Evolutionary conservation across 1,284 basidiomycete genomes (phyloP), one percentile per base, ranked within the genome.

Genomic region (Leccinum subspadiceum): DNA sequence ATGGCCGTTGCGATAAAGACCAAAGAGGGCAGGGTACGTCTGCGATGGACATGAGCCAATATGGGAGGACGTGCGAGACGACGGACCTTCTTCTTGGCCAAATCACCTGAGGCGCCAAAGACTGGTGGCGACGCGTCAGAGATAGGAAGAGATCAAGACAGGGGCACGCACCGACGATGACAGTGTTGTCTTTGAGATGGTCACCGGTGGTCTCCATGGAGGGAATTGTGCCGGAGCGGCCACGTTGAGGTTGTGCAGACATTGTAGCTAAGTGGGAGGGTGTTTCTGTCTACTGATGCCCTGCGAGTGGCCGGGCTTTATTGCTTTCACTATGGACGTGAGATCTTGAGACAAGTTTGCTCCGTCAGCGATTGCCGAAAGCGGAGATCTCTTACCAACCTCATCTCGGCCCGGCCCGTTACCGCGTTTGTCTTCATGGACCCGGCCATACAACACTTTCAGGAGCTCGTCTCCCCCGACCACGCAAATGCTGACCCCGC

Each of bases 31-130:
- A 15, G 95, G 95, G 76, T 95, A 92, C 9, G 96, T 98, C 94
- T 94, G 66, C 20, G 50, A 58, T 56, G 35, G 4, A 46, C 2
- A 3, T 74, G 37, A 70, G 59, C 60, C 55, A 53, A 54, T 53
- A 49, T 46, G 22, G 60, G 58, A 37, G 12, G 44, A 60, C 54
- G 35, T 53, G 60, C 13, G 44, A 59, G 62, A 48, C 1, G n/a
- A 29, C 77, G 54, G 55, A 92, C 95, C 86, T 99, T 99, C 83
- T 99, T 99, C 90, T 98, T 98, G 62, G 96, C 97, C 55, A 99
- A 83, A 82, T 99, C 96, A 56, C 96, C 96, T 61, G 94, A 97
- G 22, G 96, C 96, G 62, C 97, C 97, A 62, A 97, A 86, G 59
- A 99, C 96, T 95, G 52, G 33, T 15, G 9, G 70, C 35, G 54